Evolutionary conservation across 2,329 filamentous ascomycete species (phyloP).

Genomic region (Penicillium nordicum): DNA sequence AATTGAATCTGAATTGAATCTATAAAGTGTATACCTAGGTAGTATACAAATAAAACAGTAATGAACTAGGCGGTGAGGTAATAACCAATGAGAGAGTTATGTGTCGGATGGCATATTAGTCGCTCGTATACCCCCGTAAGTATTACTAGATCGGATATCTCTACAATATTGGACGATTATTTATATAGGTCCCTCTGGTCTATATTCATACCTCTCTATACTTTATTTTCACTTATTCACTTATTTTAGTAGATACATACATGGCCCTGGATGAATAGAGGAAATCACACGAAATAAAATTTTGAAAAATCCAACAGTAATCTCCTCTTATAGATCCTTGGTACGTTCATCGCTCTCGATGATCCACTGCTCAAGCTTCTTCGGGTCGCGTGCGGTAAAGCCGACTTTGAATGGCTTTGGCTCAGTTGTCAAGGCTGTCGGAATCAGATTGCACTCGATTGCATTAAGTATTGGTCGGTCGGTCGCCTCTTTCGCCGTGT

Average conservation of each 20-base stretch:
- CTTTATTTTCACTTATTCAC: background rate
- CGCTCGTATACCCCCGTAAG: too few species aligned
- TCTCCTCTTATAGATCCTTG: slow-evolving; percentile 39
- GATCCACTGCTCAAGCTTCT: slow-evolving; percentile 52
- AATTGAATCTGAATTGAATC: too few species aligned
- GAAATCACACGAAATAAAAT: background rate
- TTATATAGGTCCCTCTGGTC: background rate
- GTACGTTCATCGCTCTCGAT: slow-evolving; percentile 52
- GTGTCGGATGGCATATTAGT: too few species aligned
- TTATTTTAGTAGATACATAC: background rate
- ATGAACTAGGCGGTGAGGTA: too few species aligned
- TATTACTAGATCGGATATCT: too few species aligned
- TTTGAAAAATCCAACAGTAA: background rate
- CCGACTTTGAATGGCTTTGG: slow-evolving; percentile 62
- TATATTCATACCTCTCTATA: too few species aligned
- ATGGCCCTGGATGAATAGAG: too few species aligned
- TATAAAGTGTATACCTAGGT: too few species aligned
- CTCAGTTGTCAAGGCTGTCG: slow-evolving; percentile 59
- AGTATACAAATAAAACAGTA: too few species aligned
- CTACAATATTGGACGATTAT: background rate
- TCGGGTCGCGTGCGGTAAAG: slow-evolving; percentile 49
- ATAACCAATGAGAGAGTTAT: too few species aligned
- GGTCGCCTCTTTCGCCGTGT: slow-evolving; percentile 44
- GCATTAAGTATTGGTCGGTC: slow-evolving; percentile 56
- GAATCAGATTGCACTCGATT: slow-evolving; percentile 55